Evolutionary conservation across 2,329 filamentous ascomycete species (phyloP).

Genomic region (Neopestalotiopsis sp.): DNA sequence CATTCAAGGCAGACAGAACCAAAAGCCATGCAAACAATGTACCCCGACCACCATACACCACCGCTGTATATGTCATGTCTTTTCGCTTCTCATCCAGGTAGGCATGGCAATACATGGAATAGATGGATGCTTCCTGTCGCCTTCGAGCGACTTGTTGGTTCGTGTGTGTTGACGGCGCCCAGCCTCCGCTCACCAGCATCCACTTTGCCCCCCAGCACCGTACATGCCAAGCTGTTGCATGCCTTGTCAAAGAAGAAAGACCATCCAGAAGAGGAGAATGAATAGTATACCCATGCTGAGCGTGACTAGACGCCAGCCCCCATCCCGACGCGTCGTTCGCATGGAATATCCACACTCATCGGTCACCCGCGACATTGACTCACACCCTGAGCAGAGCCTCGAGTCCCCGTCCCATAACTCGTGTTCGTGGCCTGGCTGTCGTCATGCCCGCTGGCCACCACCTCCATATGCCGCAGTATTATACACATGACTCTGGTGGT

Average conservation of each 20-base stretch:
- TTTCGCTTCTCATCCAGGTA: neutral
- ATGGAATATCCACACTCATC: neutral
- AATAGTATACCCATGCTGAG: neutral
- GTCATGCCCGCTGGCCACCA: constrained; percentile 47
- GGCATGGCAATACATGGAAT: neutral
- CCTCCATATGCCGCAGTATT: constrained; percentile 47
- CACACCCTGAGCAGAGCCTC: constrained; percentile 6
- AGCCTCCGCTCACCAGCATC: neutral
- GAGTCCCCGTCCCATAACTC: neutral
- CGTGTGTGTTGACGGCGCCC: neutral
- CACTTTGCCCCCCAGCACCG: neutral
- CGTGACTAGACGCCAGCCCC: neutral
- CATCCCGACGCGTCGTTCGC: neutral
- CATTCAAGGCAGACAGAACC: neutral
- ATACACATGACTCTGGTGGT: constrained; percentile 47
- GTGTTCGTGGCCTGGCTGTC: neutral
- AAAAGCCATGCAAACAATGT: neutral
- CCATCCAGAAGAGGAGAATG: constrained; percentile 1
- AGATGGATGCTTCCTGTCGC: too few relatives aligned
- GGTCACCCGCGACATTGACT: constrained; percentile 10
- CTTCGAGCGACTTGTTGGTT: neutral
- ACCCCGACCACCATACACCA: neutral
- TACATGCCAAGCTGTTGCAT: neutral
- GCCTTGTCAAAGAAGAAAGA: neutral
- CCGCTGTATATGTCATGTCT: neutral